Base-by-base conservation (phyloP, 345 rosid species). In the Noccaea bulbosa region DNA sequence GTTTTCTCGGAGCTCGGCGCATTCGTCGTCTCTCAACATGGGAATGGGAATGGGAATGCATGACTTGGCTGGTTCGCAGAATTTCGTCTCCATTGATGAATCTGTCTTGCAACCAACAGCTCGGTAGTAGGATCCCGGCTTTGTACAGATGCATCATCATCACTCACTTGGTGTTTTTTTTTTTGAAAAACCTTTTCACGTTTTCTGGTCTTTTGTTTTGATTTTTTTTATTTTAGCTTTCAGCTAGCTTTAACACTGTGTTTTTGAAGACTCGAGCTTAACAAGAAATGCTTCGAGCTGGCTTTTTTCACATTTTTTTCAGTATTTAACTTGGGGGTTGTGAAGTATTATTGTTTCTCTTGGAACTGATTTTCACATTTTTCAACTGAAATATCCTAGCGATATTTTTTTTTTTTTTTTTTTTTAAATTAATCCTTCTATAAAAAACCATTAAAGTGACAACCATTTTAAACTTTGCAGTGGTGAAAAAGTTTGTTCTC, bases 21-120 rank as follows among this genome's bases (percentile, higher is more conserved):
- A 82, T 68, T 91, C 99, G 10, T 95, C 92, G 5, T 94, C 92
- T 0, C 75, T 81, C 50, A 84, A 84, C 73, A 41, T 79, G 74
- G 84, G 87, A 49, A 71, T 81, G 37, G 83, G 83, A 71, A 41
- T 79, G 74, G 84, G 87, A 49, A 71, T 81, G 37, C 47, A 76
- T 47, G 92, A 86, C 64, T 9, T 78, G 54, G 86, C 71, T 5
- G 95, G 85, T 62, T 50, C 83, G 3, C 92, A 84, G 34, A 85
- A 82, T 60, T 87, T 62, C 64, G 77, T 87, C 17, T 77, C 87
- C 4, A 70, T 89, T 4, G 93, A 86, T 39, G 98, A 84, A 4
- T 79, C 96, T 44, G 73, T 79, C 2, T 78, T 83, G 24, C 83
- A 64, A 64, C 99, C 99, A 48, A 79, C 83, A 34, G 75, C 97